Base-by-base conservation (phyloP, 169 alveolate species). In the Plasmodium malariae region DNA sequence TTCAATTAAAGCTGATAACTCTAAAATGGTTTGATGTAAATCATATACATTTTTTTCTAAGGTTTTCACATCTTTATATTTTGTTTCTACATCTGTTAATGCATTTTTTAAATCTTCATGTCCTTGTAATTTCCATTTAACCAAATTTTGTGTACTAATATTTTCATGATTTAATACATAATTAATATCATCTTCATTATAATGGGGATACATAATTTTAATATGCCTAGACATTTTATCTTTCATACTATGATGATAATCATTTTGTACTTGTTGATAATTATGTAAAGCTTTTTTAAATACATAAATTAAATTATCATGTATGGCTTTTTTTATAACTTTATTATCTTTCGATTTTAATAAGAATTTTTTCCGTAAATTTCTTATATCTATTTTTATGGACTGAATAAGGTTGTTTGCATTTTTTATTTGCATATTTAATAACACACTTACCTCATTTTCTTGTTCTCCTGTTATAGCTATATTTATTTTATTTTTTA, bases 51-150 rank as follows among this genome's bases (percentile, higher is more conserved):
- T 80, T 51, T 80, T 80, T 67, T 80, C 90, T 51, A 80, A 43
- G 7, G 90, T 80, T 57, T 67, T 80, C 14, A 80, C 90, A 80
- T 80, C 90, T 80, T 71, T 80, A 67, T 80, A 80, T 49, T 80
- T 80, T 55, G 90, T 67, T 80, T 80, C 90, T 49, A 80, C 90
- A 67, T 80, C 85, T 3, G 71, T 67, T 80, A 80, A 67, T 37
- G 90, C 90, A 80, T 67, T 80, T 67, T 80, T 80, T 54, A 80
- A 80, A 80, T 80, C 76, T 0, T 80, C 54, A 51, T 80, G 90
- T 17, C 90, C 90, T 80, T 80, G 90, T 67, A 80, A 21, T 80
- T 80, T 80, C 90, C 90, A 80, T 11, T 67, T 63, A 40, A 80
- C 90, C 67, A 80, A 28, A 60, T 65, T 80, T 37, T 80, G 90